A percentile compares a stretch with the other conserved stretches of the same genome.
phyloP scores from a whole-genome alignment of 179 eudicot genomes.

The Vitellaria paradoxa region DNA sequence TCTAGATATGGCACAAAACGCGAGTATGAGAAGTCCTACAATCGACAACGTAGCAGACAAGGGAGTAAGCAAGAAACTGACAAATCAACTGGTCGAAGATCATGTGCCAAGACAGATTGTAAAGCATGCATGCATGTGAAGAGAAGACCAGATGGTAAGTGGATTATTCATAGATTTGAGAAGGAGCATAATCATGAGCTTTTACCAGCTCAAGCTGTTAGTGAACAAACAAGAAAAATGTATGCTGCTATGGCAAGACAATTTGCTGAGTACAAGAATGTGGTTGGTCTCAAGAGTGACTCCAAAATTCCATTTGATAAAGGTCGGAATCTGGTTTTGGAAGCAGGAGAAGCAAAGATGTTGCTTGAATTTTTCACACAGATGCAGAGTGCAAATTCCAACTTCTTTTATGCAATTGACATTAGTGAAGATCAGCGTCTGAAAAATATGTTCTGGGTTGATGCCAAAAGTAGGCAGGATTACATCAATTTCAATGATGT shows the following conservation, averaged over 20 bases:
- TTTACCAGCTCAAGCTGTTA: slow-evolving; percentile 64
- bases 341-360: slow-evolving; percentile 34
- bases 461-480: slow-evolving; percentile 56
- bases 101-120: slow-evolving; percentile 62
- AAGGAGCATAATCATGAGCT: slow-evolving; percentile 63
- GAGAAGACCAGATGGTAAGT: slow-evolving; percentile 56
- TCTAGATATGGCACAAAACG: slow-evolving; percentile 96
- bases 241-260: slow-evolving; percentile 67
- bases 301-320: slow-evolving; percentile 44
- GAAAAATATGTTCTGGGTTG: slow-evolving; percentile 49
- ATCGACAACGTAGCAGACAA: slow-evolving; percentile 65
- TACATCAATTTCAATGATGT: slow-evolving; percentile 44
- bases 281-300: slow-evolving; percentile 47
- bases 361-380: slow-evolving; percentile 46
- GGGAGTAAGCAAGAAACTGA: slow-evolving; percentile 63
- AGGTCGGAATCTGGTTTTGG: slow-evolving; percentile 36
- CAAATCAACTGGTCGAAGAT: slow-evolving; percentile 46
- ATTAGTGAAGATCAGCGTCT: slow-evolving; percentile 49
- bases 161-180: slow-evolving; percentile 56
- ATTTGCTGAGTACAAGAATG: slow-evolving; percentile 55
- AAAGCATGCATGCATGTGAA: slow-evolving; percentile 68
- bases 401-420: slow-evolving; percentile 57
- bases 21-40: slow-evolving; percentile 70
- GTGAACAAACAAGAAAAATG: slow-evolving; percentile 60
- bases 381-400: slow-evolving; percentile 46